Evolutionary conservation across 768 basidiomycete genomes (phyloP), one percentile per base, ranked within the genome.

Genomic region (Nidularia pulvinata): DNA sequence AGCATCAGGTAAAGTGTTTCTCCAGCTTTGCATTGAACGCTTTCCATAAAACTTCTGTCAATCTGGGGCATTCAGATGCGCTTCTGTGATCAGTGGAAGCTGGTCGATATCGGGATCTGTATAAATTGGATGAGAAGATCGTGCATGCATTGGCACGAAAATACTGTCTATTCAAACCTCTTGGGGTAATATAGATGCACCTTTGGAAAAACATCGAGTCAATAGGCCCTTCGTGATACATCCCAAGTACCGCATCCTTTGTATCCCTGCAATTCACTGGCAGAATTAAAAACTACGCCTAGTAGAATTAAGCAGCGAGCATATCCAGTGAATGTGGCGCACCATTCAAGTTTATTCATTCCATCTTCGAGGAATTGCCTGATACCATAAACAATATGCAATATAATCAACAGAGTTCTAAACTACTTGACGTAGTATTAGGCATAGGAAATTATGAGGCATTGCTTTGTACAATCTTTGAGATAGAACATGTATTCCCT

Each of bases 101-200:
- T 76, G 13, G 57, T 64, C 46, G 70, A 75, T 53, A 57, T 78
- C 19, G 68, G 66, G 7, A 61, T 78, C 14, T 74, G 70, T 69
- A 65, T 6, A 60, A 64, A 32, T 33, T 71, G 33, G 74, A 19
- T 19, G 47, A 46, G 1, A 63, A 64, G 11, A 66, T 61, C 11
- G 70, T 76, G 71, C 33, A 54, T 7, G 57, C 66, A 1, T 55
- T 74, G 30, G 65, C 66, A 2, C 56, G 49, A 5, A 55, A 65
- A 72, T 76, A 33, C 76, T 75, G 3, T 69, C 68, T 32, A 48
- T 77, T 5, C 52, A 47, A 4, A 70, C 67, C 46, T 72, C 74
- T 42, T 72, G 69, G 64, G 67, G 64, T 16, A 54, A 19, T 19
- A 19, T 19, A 19, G 19, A 19, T 19, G 19, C 19, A 19, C 19